phyloP scores from a whole-genome alignment of 257 asterid genomes.

The Solanum pinnatisectum region DNA sequence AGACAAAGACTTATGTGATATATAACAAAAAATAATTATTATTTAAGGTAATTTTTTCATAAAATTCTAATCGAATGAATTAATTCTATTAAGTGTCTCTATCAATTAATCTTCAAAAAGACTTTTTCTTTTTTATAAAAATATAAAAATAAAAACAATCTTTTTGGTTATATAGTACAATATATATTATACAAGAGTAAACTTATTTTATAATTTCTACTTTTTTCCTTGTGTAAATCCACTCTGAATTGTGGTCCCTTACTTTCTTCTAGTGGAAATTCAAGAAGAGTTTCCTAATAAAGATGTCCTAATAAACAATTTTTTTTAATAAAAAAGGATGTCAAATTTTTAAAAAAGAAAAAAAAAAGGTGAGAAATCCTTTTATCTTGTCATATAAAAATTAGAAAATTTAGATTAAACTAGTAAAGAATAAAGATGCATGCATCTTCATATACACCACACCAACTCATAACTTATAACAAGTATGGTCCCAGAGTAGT shows the following conservation, averaged over 20 bases:
- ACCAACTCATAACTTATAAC: not conserved
- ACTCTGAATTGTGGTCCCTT: not conserved
- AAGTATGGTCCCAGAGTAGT: rapidly evolving
- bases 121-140: too few relatives aligned
- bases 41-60: not conserved
- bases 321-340: not conserved
- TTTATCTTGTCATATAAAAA: not conserved
- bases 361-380: not conserved
- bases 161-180: not conserved
- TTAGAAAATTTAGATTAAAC: not conserved
- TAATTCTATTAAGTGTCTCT: not conserved
- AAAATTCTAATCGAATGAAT: too few relatives aligned
- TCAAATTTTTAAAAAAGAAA: not conserved
- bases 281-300: not conserved
- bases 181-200: too few relatives aligned
- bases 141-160: not conserved
- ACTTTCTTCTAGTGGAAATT: not conserved
- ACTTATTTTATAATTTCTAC: not conserved
- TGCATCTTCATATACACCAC: not conserved
- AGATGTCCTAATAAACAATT: not conserved
- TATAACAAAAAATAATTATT: too few relatives aligned
- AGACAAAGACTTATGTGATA: too few relatives aligned
- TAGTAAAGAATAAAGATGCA: not conserved
- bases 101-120: not conserved
- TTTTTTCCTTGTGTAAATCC: not conserved